Conservation (phyloP, 2,329 filamentous ascomycete species). For the Geoglossum cookeanum region DNA sequence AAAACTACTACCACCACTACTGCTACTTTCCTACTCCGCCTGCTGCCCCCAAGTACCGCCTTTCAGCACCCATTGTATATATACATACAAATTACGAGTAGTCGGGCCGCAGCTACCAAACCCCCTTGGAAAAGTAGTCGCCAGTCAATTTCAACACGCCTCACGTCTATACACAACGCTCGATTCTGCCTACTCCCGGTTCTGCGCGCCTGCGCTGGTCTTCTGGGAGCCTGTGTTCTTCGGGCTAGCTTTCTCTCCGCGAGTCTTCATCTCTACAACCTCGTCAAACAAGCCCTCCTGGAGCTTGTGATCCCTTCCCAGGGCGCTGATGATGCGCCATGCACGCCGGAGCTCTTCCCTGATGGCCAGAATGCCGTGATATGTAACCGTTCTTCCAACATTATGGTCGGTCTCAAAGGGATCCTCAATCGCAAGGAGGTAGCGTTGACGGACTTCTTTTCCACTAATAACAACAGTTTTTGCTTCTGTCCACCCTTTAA, state of each 20-base stretch:
- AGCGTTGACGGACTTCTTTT: slow-evolving; percentile 60
- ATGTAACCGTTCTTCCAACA: slow-evolving; percentile 68
- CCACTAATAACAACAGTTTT: slow-evolving; percentile 37
- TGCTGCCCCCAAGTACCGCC: no score
- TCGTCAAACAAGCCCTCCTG: slow-evolving; percentile 20
- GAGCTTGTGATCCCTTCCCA: slow-evolving; percentile 22
- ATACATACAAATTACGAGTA: no score
- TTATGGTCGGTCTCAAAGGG: slow-evolving; percentile 82
- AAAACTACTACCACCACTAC: no score
- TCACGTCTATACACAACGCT: no score
- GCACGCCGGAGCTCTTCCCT: slow-evolving; percentile 70
- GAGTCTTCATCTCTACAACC: slow-evolving; percentile 9
- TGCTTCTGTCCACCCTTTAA: slow-evolving; percentile 76
- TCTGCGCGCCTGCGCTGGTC: background rate
- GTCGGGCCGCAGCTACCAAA: no score
- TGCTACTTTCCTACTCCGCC: no score
- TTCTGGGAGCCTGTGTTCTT: background rate
- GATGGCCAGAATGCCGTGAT: slow-evolving; percentile 63
- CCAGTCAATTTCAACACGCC: no score
- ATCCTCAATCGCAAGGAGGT: slow-evolving; percentile 78
- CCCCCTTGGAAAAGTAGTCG: no score
- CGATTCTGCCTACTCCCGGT: background rate
- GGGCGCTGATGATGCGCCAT: slow-evolving; percentile 45
- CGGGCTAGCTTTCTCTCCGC: background rate
- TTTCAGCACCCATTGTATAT: no score